These are phyloP conservation scores for Biscogniauxia sp. DNA, from an alignment of 2,329 filamentous ascomycete species.

Conservation along the genomic window DNA sequence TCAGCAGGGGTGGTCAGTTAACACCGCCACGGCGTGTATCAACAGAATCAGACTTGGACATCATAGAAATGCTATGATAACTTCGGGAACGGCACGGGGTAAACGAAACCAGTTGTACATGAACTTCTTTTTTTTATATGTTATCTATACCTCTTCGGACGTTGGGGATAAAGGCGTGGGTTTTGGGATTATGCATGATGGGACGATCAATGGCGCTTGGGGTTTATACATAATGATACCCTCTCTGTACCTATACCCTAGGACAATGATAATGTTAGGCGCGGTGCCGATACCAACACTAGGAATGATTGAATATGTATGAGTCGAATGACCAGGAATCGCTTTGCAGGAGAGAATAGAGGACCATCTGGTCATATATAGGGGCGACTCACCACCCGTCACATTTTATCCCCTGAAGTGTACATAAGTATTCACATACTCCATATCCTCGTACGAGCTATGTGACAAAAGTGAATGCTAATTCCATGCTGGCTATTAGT, in stretches of 20 bases:
- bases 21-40: neutral
- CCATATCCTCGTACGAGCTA: too few relatives aligned
- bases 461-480: too few relatives aligned
- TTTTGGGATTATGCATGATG: neutral
- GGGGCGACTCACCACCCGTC: too few relatives aligned
- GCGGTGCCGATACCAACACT: too few relatives aligned
- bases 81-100: neutral
- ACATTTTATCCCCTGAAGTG: too few relatives aligned
- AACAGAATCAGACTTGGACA: neutral
- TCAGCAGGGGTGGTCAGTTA: neutral
- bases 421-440: too few relatives aligned
- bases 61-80: neutral
- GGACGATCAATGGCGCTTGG: neutral
- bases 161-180: neutral
- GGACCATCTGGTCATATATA: too few relatives aligned
- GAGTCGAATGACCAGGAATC: too few relatives aligned
- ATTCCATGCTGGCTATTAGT: too few relatives aligned
- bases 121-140: neutral
- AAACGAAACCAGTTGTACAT: neutral
- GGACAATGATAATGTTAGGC: too few relatives aligned
- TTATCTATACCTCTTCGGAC: neutral
- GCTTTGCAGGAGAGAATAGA: too few relatives aligned
- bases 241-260: neutral
- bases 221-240: neutral
- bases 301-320: too few relatives aligned